A percentile compares a stretch with the other conserved stretches of the same genome.
These are phyloP conservation scores for Allium sativum DNA, from an alignment of 106 monocot species.

Conservation along the genomic window DNA sequence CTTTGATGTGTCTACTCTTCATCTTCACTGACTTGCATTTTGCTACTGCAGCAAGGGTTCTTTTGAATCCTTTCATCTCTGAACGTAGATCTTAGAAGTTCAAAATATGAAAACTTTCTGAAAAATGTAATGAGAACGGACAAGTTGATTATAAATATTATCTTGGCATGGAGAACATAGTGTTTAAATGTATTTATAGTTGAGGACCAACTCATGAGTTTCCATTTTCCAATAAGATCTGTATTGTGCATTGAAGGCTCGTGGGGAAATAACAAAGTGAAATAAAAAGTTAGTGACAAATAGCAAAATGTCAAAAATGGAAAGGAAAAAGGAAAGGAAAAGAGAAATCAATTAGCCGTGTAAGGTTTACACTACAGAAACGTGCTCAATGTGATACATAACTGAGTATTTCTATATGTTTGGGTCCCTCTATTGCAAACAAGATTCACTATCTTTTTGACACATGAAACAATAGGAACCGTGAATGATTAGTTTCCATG, in stretches of 20 bases:
- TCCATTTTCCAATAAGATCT: too few species aligned
- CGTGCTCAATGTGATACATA: neutral
- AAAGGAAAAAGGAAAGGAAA: neutral
- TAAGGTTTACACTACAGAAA: neutral
- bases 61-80: constrained; percentile 12
- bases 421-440: too few species aligned
- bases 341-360: neutral
- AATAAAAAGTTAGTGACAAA: neutral
- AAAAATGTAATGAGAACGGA: neutral
- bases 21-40: constrained; percentile 29
- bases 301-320: neutral
- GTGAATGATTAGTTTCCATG: too few species aligned
- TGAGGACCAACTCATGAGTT: neutral
- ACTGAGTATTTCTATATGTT: too few species aligned
- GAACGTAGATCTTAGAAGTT: neutral
- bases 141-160: neutral
- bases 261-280: neutral
- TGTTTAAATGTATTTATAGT: constrained; percentile 23
- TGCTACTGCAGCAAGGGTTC: constrained; percentile 15
- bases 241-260: neutral
- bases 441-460: too few species aligned
- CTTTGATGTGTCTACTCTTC: constrained; percentile 35
- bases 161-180: constrained; percentile 27
- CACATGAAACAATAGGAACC: too few species aligned
- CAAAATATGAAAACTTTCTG: neutral